Base-by-base conservation (phyloP, 176 grass and related monocot genomes). In the Puccinellia tenuiflora region DNA sequence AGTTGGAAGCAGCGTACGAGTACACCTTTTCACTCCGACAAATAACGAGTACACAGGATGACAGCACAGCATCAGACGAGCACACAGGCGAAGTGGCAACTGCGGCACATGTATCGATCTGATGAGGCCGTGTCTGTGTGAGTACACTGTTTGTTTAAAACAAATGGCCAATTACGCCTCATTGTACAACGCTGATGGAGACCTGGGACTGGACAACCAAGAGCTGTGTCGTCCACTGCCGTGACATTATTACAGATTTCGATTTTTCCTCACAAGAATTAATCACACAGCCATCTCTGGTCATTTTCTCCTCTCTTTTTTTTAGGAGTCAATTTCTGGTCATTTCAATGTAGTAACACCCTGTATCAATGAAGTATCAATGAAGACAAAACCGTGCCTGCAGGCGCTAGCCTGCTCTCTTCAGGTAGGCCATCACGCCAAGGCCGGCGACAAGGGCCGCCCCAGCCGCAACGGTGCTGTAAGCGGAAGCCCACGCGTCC, bases 341-440 rank as follows among this genome's bases (percentile, higher is more conserved):
- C 54, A 70, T 47, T 48, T 70, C 34, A 29, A 38, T 66, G 25
- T 28, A 18, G 75, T 75, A 51, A 56, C 45, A 56, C 65, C 55
- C 69, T 67, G 84, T 79, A 86, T 78, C 35, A 66, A 33, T 9
- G 40, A 77, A 82, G 84, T 79, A 86, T 78, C 35, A 66, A 33
- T 9, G 40, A 77, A 82, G 34, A 79, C 8, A n/a, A 65, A 82
- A 51, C 14, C 15, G 29, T 8, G 54, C 26, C 35, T 17, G 64
- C 70, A 63, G 46, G 42, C 31, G 40, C 21, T 86, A 91, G 52
- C 90, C 81, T 13, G 87, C 71, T 76, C 91, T 88, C 62, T 90
- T 99, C 88, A 99, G 90, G 86, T 96, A 99, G 1, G 93, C 96
- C 96, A 99, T 94, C 11, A 96, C 89, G 14, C 93, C 93, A 45